Evolutionary conservation across 768 basidiomycete species (phyloP).

Genomic region (Amanita inopinata): DNA sequence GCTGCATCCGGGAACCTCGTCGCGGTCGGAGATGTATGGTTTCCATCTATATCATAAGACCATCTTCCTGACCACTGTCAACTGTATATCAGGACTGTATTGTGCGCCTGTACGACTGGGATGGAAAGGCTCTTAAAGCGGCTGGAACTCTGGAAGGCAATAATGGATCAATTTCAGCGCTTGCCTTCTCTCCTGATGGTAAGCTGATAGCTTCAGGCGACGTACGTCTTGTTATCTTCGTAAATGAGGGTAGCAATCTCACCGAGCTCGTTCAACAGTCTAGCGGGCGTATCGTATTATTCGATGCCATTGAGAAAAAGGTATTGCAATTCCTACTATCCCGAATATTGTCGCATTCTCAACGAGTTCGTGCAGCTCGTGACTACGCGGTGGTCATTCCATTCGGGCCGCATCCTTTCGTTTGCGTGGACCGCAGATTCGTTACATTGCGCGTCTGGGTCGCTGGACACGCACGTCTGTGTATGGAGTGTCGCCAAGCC

Average conservation of each 20-base stretch:
- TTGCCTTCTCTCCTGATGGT: slow-evolving; percentile 78
- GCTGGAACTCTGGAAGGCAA: slow-evolving; percentile 52
- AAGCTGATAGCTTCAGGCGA: slow-evolving; percentile 74
- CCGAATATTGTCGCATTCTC: not conserved
- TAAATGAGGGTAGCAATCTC: not conserved
- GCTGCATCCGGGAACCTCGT: slow-evolving; percentile 42
- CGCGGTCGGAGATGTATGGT: slow-evolving; percentile 65
- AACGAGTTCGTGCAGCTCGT: slow-evolving; percentile 32
- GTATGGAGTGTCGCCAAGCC: slow-evolving; percentile 72
- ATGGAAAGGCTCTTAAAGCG: slow-evolving; percentile 53
- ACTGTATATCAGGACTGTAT: slow-evolving; percentile 48
- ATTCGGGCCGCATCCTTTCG: slow-evolving; percentile 72
- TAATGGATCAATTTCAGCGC: slow-evolving; percentile 56
- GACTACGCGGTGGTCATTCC: slow-evolving; percentile 79
- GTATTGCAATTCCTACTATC: slow-evolving; percentile 22
- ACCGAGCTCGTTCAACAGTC: slow-evolving; percentile 35
- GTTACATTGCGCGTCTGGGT: slow-evolving; percentile 74
- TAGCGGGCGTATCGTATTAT: slow-evolving; percentile 71
- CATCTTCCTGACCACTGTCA: no score
- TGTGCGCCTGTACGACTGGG: slow-evolving; percentile 66
- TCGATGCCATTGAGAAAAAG: slow-evolving; percentile 58
- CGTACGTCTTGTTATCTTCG: slow-evolving; percentile 37
- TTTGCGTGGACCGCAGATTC: slow-evolving; percentile 70
- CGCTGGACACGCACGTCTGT: slow-evolving; percentile 89
- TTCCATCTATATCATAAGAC: not conserved